Percentiles rank a stretch among this genome's conserved stretches.
Conservation (phyloP, 345 rosid species). For the Cardamine resedifolia region DNA sequence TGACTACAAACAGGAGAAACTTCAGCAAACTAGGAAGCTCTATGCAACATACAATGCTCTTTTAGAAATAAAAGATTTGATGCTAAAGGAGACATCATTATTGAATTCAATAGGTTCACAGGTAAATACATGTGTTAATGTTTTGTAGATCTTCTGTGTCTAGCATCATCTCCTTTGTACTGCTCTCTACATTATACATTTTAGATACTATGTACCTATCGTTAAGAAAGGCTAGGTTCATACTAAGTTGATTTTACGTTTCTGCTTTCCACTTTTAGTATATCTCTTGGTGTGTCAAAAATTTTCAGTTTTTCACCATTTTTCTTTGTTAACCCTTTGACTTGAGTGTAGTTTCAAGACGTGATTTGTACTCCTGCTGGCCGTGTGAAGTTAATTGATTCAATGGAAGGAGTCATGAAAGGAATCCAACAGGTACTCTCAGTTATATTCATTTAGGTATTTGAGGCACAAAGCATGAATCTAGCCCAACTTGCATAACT, state of each 20-base stretch:
- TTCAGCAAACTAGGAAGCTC: conserved; percentile 69
- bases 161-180: neutral
- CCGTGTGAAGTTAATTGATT: conserved; percentile 63
- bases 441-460: neutral
- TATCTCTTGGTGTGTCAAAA: neutral
- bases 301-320: neutral
- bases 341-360: conserved; percentile 64
- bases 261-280: conserved; percentile 5
- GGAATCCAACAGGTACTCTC: conserved; percentile 71
- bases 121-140: conserved; percentile 42
- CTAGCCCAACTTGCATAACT: neutral
- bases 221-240: neutral
- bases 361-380: conserved; percentile 65
- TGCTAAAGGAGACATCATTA: conserved; percentile 84
- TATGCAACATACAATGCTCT: conserved; percentile 86
- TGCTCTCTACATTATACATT: neutral
- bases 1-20: conserved; percentile 55
- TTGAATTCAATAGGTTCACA: conserved; percentile 77
- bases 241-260: neutral
- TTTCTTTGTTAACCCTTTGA: conserved; percentile 3
- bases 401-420: conserved; percentile 81
- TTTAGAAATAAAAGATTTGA: conserved; percentile 76
- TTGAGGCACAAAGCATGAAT: conserved; percentile 1
- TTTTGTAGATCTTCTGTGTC: conserved; percentile 2
- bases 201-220: neutral